Evolutionary conservation across 2,329 filamentous ascomycete species (phyloP).

Genomic region (Cadophora sp.): DNA sequence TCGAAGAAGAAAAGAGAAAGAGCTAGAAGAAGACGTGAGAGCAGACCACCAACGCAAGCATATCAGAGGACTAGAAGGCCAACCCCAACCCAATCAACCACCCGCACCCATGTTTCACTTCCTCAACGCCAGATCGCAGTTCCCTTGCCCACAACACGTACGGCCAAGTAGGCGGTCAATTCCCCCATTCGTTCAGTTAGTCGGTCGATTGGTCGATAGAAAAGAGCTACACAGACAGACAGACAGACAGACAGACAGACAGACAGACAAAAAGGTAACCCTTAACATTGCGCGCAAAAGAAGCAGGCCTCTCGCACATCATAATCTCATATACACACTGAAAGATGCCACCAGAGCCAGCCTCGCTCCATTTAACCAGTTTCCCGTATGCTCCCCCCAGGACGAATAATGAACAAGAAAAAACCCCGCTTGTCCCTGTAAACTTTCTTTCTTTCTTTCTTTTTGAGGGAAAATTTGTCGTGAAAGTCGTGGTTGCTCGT

Average conservation of each 20-base stretch:
- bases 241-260: constrained; percentile 29
- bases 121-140: neutral
- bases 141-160: neutral
- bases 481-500: constrained; percentile 32
- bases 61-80: neutral
- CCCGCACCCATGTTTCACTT: neutral
- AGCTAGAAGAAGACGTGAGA: neutral
- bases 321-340: constrained; percentile 41
- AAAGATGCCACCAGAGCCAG: constrained; percentile 30
- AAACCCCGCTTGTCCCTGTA: constrained; percentile 23
- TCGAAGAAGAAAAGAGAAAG: neutral
- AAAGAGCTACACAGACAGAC: constrained; percentile 29
- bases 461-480: constrained; percentile 19
- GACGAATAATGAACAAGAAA: constrained; percentile 14
- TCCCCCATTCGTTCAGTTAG: neutral
- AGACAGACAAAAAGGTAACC: constrained; percentile 27
- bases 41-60: neutral
- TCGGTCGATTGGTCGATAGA: constrained; percentile 23
- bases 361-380: constrained; percentile 16
- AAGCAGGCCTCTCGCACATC: constrained; percentile 35
- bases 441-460: constrained; percentile 28
- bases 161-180: neutral
- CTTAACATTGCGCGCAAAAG: constrained; percentile 33
- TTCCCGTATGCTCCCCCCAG: constrained; percentile 21
- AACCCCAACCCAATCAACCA: neutral